These are phyloP conservation scores for Trametes villosa DNA, from an alignment of 768 basidiomycete genomes.

Conservation along the genomic window DNA sequence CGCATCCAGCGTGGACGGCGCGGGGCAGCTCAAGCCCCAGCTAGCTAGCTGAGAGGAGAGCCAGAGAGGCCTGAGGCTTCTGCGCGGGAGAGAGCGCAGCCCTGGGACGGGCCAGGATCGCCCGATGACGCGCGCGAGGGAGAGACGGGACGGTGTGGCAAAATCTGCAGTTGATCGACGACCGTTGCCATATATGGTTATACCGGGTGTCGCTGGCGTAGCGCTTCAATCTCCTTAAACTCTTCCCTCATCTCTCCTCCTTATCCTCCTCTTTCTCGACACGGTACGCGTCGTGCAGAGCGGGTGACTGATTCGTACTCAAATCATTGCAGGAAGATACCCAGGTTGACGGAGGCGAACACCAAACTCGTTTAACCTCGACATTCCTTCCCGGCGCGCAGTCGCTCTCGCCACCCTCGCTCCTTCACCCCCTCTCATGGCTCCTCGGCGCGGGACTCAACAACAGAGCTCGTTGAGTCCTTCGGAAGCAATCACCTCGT, in stretches of 20 bases:
- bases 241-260: neutral
- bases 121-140: no score
- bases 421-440: slow-evolving; percentile 41
- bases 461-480: slow-evolving; percentile 36
- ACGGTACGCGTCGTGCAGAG: neutral
- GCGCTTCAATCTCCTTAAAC: no score
- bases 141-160: no score
- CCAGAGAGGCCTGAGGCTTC: no score
- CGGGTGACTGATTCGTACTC: neutral
- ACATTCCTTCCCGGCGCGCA: slow-evolving; percentile 16
- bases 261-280: neutral
- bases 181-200: slow-evolving; percentile 12
- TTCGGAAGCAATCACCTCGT: slow-evolving; percentile 23
- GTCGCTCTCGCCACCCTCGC: neutral
- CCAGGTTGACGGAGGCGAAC: neutral
- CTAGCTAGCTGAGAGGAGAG: no score
- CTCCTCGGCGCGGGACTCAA: slow-evolving; percentile 51
- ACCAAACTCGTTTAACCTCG: neutral
- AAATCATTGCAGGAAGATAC: slow-evolving; percentile 14
- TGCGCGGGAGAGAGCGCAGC: no score
- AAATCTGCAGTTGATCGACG: slow-evolving; percentile 17
- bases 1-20: no score
- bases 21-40: no score
- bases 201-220: slow-evolving; percentile 19
- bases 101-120: no score